phyloP scores from a whole-genome alignment of 169 alveolate species.

The Cryptosporidium muris region DNA sequence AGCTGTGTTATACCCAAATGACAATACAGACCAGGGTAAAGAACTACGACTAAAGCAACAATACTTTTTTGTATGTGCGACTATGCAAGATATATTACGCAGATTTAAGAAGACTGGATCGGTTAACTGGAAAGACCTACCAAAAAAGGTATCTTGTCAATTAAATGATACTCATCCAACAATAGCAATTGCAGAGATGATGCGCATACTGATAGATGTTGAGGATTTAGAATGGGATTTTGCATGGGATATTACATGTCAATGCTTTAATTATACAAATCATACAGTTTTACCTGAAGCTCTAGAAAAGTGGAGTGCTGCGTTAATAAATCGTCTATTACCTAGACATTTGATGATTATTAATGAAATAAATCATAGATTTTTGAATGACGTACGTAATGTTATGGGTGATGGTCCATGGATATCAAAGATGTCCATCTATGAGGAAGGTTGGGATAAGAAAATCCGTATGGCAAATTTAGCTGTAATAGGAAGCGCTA shows the following conservation, averaged over 20 bases:
- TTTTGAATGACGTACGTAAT: slow-evolving; percentile 84
- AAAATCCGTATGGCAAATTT: slow-evolving; percentile 93
- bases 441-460: slow-evolving; percentile 89
- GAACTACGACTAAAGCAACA: slow-evolving; percentile 94
- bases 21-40: slow-evolving; percentile 90
- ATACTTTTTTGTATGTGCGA: slow-evolving; percentile 94
- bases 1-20: slow-evolving; percentile 95
- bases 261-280: slow-evolving; percentile 92
- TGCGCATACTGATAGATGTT: slow-evolving; percentile 90
- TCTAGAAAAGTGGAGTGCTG: slow-evolving; percentile 94
- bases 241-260: slow-evolving; percentile 89
- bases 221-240: slow-evolving; percentile 87
- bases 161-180: slow-evolving; percentile 97
- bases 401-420: slow-evolving; percentile 76
- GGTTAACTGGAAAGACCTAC: slow-evolving; percentile 89
- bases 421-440: slow-evolving; percentile 84
- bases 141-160: slow-evolving; percentile 85
- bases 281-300: slow-evolving; percentile 98
- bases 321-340: slow-evolving; percentile 85
- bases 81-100: slow-evolving; percentile 88
- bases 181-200: slow-evolving; percentile 91
- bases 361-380: slow-evolving; percentile 87
- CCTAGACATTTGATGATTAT: slow-evolving; percentile 92
- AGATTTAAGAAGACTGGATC: slow-evolving; percentile 86
- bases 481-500: slow-evolving; percentile 87